Evolutionary conservation across 257 asterid species (phyloP), one percentile per base, ranked within the genome.

Genomic region (Asclepias syriaca): DNA sequence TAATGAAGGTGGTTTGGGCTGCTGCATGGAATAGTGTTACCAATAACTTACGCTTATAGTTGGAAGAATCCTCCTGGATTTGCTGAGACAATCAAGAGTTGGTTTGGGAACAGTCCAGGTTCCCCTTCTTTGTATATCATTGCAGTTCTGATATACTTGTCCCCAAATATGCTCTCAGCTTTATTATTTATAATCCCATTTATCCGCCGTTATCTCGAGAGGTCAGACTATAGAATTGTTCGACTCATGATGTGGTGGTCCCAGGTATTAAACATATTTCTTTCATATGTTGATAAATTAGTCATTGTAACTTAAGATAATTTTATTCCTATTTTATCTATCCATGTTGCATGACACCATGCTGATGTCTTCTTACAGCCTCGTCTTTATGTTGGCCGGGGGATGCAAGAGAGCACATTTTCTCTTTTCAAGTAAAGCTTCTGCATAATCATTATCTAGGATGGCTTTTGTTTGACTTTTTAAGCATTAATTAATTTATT

Each of bases 211-310:
- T 69, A 57, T 71, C 97, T 94, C 74, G 99, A 94, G 83, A 85
- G 90, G 80, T 91, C 97, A 34, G 99, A 94, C 66, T 88, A 79
- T 89, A 91, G 70, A 80, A 77, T 94, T 71, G 87, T 85, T 83
- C 87, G 98, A 87, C 85, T 94, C 66, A 87, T 89, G 86, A 91
- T 94, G 99, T 94, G 99, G 99, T 94, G 99, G 99, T 89, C 99
- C 43, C 99, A 94, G 97, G 99, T 94, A 83, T 60, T 74, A 34
- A 46, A 66, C 24, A 40, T 71, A 72, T 69, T 15, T 18, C 27
- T 37, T 51, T 24, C 40, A 9, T 48, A 21, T n/a, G 22, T 43
- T 21, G 24, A 29, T 48, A 29, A 65, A 21, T 69, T 21, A 50
- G 32, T 32, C 34, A 65, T 69, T 64, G 70, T 65, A 60, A 43